Conservation (phyloP, 106 monocot genomes). For the Dendrobium huoshanense region DNA sequence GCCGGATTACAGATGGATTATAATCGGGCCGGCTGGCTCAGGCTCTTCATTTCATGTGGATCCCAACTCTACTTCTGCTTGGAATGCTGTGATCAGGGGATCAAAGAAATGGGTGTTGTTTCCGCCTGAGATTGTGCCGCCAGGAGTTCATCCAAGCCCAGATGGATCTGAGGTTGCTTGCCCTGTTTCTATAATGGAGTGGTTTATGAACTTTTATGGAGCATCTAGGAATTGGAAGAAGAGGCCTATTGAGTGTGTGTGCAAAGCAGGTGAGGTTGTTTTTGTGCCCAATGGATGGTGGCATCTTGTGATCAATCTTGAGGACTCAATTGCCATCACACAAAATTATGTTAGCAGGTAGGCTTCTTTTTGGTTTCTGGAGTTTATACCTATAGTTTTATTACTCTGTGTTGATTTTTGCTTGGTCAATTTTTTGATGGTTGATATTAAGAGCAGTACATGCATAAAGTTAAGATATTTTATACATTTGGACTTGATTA, state of each 20-base stretch:
- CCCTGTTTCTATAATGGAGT: constrained; percentile 96
- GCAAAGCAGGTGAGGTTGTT: constrained; percentile 79
- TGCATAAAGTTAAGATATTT: neutral
- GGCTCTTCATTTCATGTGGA: constrained; percentile 98
- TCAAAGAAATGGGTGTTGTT: constrained; percentile 99
- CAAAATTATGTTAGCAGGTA: constrained; percentile 99
- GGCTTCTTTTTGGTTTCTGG: neutral
- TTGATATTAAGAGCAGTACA: neutral
- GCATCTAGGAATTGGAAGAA: constrained; percentile 55
- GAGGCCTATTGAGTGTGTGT: constrained; percentile 86
- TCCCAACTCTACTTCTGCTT: constrained; percentile 94
- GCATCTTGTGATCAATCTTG: constrained; percentile 94
- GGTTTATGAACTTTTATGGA: constrained; percentile 99
- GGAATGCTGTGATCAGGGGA: constrained; percentile 90
- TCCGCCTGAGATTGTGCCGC: constrained; percentile 86
- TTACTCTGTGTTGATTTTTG: neutral
- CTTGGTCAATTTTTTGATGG: neutral
- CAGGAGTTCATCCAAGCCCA: constrained; percentile 84
- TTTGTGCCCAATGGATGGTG: constrained; percentile 99
- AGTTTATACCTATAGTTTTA: neutral
- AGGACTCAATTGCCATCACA: constrained; percentile 93
- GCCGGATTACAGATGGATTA: constrained; percentile 87
- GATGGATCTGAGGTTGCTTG: constrained; percentile 94
- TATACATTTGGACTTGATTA: neutral
- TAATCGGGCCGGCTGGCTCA: constrained; percentile 85